Percentiles rank a stretch among this genome's conserved stretches.
These are phyloP conservation scores for Oxytropis ochrocephala DNA, from an alignment of 306 rosid genomes.

Conservation along the genomic window DNA sequence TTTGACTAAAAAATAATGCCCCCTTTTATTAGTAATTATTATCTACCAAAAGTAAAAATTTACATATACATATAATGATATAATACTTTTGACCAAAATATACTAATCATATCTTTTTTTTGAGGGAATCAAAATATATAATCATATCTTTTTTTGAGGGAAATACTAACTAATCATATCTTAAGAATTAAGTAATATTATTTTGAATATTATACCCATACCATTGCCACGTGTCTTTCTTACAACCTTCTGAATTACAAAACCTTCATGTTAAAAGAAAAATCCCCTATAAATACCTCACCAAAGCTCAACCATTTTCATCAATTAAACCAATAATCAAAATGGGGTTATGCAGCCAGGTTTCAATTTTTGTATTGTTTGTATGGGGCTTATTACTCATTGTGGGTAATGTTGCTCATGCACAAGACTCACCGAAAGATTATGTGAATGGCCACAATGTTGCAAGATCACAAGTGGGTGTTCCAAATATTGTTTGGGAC, in stretches of 20 bases:
- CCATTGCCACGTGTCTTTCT: not conserved
- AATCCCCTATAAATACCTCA: not conserved
- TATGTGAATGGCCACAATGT: constrained; percentile 29
- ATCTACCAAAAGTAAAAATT: too few species aligned
- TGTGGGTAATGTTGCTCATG: not conserved
- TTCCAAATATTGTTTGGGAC: constrained; percentile 22
- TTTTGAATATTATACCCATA: too few species aligned
- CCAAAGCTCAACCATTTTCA: not conserved
- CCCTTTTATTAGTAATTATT: too few species aligned
- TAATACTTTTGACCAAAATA: too few species aligned
- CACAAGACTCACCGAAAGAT: constrained; percentile 24
- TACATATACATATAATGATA: too few species aligned
- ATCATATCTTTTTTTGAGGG: too few species aligned
- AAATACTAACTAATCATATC: too few species aligned
- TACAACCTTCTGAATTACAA: not conserved
- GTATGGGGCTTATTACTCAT: not conserved
- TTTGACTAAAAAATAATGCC: too few species aligned
- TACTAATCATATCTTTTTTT: too few species aligned
- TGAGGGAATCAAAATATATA: too few species aligned
- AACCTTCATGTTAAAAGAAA: not conserved
- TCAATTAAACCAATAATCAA: not conserved
- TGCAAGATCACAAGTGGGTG: constrained; percentile 22
- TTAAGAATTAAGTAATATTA: too few species aligned
- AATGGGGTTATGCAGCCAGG: not conserved
- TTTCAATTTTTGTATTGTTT: not conserved